Percentiles rank a stretch among this genome's conserved stretches.
Conservation (phyloP, 139 green algal genomes). For the Chlamydomonas eustigma region DNA sequence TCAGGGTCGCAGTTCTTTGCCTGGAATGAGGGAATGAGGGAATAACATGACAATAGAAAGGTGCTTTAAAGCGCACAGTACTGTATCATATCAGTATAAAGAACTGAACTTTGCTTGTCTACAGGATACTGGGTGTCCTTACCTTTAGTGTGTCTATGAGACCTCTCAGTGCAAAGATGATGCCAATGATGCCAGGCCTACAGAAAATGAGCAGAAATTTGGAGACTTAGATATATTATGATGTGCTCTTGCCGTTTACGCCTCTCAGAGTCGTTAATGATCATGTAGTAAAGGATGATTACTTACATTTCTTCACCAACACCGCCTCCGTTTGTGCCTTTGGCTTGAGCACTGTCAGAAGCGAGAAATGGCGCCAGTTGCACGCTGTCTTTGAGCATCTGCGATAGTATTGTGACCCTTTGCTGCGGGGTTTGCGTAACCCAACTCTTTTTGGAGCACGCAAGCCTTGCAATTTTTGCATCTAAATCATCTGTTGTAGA, state of each 20-base stretch:
- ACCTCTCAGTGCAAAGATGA: not conserved
- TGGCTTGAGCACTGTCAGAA: not conserved
- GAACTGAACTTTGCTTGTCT: not conserved
- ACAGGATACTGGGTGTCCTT: not conserved
- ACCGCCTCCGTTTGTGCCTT: not conserved
- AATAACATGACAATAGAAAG: not conserved
- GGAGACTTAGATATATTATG: not conserved
- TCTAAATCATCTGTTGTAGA: not conserved
- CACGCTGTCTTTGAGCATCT: not conserved
- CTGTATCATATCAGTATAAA: not conserved
- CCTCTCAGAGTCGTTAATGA: not conserved
- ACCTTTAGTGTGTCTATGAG: not conserved
- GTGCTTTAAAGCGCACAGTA: not conserved
- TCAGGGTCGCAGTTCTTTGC: not conserved
- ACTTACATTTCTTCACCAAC: not conserved
- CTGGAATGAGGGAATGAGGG: not conserved
- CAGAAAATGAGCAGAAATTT: not conserved
- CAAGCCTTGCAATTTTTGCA: not conserved
- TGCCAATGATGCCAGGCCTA: not conserved
- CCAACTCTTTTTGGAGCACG: not conserved
- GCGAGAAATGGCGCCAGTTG: not conserved
- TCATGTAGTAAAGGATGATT: not conserved
- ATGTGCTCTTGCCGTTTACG: not conserved
- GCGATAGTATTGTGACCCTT: not conserved
- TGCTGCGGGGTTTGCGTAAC: not conserved